Conservation (phyloP, 2,329 filamentous ascomycete genomes). For the Akanthomyces lecanii region DNA sequence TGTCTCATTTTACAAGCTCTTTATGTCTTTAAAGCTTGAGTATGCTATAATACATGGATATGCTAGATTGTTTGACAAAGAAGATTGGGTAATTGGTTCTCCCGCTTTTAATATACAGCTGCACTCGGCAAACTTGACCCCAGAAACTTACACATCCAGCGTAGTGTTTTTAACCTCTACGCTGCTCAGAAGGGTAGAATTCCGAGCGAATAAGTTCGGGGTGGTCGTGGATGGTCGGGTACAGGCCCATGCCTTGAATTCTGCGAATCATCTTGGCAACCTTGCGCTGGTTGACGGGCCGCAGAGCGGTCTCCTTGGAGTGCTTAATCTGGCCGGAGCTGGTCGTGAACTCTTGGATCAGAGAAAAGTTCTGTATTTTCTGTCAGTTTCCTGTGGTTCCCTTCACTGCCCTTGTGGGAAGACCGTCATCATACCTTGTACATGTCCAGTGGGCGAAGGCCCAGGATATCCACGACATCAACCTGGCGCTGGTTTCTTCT, state of each 20-base stretch:
- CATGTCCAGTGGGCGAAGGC: slow-evolving; percentile 73
- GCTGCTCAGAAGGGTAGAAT: slow-evolving; percentile 25
- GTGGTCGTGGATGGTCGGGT: slow-evolving; percentile 87
- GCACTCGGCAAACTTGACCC: not conserved
- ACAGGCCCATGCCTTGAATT: slow-evolving; percentile 82
- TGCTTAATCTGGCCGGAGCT: slow-evolving; percentile 80
- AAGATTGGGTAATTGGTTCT: not conserved
- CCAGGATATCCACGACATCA: slow-evolving; percentile 77
- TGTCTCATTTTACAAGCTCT: not conserved
- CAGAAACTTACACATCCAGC: not conserved
- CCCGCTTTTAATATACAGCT: slow-evolving; percentile 8
- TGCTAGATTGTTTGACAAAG: slow-evolving; percentile 9
- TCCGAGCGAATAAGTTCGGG: slow-evolving; percentile 66
- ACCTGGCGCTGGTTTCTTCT: slow-evolving; percentile 50
- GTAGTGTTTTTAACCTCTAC: not conserved
- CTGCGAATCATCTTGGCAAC: slow-evolving; percentile 89
- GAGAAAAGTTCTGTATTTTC: slow-evolving; percentile 71
- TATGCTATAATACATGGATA: slow-evolving; percentile 14
- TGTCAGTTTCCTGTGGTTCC: not conserved
- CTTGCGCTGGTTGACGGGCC: slow-evolving; percentile 86
- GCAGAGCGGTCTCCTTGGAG: slow-evolving; percentile 69
- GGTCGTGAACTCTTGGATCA: slow-evolving; percentile 86
- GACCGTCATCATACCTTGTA: slow-evolving; percentile 65
- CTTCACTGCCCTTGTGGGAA: not conserved
- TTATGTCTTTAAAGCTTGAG: not conserved